Evolutionary conservation across 2,329 filamentous ascomycete species (phyloP).

Genomic region (Cytospora mali): DNA sequence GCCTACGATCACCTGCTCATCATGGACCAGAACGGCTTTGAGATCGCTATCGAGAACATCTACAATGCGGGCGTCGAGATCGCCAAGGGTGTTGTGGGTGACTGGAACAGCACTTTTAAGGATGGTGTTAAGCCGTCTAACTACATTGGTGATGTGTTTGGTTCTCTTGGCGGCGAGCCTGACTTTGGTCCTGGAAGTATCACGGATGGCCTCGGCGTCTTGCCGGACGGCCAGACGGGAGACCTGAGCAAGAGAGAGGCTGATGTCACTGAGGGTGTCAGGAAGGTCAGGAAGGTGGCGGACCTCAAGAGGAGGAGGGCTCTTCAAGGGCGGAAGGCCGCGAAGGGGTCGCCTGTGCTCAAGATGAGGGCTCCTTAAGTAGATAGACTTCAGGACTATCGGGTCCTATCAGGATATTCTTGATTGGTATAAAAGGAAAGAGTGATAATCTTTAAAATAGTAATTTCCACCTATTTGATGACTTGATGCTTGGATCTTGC

Average conservation of each 20-base stretch:
- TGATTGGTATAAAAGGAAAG: no score
- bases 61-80: slow-evolving; percentile 68
- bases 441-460: no score
- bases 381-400: no score
- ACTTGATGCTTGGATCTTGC: no score
- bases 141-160: slow-evolving; percentile 73
- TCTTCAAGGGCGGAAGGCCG: slow-evolving; percentile 6
- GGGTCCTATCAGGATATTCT: no score
- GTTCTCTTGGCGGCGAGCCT: slow-evolving; percentile 64
- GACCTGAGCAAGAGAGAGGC: slow-evolving; percentile 25
- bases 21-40: slow-evolving; percentile 64
- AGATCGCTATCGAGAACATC: slow-evolving; percentile 65
- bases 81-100: slow-evolving; percentile 61
- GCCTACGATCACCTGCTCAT: slow-evolving; percentile 63
- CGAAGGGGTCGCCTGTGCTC: slow-evolving; percentile 10
- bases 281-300: slow-evolving; percentile 12
- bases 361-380: neutral
- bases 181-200: slow-evolving; percentile 64
- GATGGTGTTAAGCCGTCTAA: slow-evolving; percentile 61
- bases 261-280: neutral
- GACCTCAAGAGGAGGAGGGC: slow-evolving; percentile 12
- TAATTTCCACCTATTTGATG: no score
- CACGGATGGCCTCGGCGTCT: slow-evolving; percentile 41
- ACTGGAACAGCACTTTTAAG: slow-evolving; percentile 63
- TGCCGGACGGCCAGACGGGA: slow-evolving; percentile 31